Conservation (phyloP, 1,284 basidiomycete genomes). For the Laetiporus sulphureus region DNA sequence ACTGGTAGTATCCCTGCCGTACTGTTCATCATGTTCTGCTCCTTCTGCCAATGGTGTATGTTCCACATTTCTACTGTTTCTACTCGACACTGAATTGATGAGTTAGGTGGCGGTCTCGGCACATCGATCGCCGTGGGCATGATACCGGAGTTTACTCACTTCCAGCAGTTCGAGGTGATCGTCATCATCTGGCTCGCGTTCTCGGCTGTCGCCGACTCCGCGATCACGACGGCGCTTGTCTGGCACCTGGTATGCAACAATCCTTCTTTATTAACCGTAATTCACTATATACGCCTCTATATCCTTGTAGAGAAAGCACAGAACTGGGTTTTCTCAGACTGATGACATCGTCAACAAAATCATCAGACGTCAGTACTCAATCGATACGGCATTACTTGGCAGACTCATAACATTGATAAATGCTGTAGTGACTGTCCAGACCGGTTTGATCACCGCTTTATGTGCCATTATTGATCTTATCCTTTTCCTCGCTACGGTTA, state of each 20-base stretch:
- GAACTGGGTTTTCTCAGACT: slow-evolving; percentile 29
- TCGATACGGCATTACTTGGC: neutral
- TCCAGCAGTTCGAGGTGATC: slow-evolving; percentile 30
- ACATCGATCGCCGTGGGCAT: slow-evolving; percentile 30
- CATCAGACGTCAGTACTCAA: slow-evolving; percentile 31
- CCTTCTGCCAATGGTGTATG: slow-evolving; percentile 27
- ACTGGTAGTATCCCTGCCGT: slow-evolving; percentile 25
- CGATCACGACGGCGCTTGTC: slow-evolving; percentile 25
- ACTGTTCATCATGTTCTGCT: slow-evolving; percentile 20
- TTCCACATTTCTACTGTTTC: neutral
- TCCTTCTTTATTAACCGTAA: no score
- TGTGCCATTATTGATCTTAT: slow-evolving; percentile 27
- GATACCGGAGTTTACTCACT: slow-evolving; percentile 27
- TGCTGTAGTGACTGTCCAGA: slow-evolving; percentile 29
- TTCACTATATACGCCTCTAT: neutral
- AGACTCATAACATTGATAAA: neutral
- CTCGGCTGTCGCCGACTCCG: slow-evolving; percentile 26
- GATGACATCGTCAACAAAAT: slow-evolving; percentile 34
- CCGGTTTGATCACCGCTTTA: slow-evolving; percentile 28
- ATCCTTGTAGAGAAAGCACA: slow-evolving; percentile 32
- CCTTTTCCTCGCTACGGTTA: slow-evolving; percentile 24
- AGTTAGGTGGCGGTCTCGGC: slow-evolving; percentile 27
- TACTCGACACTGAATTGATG: no score
- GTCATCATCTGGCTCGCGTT: slow-evolving; percentile 32
- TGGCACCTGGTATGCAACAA: slow-evolving; percentile 24